Conservation (phyloP, 306 rosid species). For the Vigna mungo region DNA sequence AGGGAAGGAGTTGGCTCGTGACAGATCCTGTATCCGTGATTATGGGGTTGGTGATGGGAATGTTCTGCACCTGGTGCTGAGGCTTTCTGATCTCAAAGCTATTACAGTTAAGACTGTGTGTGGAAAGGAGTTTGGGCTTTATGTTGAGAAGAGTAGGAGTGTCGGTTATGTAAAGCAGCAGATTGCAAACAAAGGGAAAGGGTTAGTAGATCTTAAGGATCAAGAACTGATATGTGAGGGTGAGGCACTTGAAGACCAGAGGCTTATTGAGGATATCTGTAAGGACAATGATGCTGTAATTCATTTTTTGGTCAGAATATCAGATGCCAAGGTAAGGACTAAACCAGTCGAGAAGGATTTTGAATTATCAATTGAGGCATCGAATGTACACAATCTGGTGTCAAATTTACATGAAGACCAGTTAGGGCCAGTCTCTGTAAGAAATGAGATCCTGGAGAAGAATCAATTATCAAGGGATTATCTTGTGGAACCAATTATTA, state of each 20-base stretch:
- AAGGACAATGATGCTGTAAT: slow-evolving; percentile 58
- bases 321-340: slow-evolving; percentile 67
- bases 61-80: slow-evolving; percentile 67
- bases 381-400: slow-evolving; percentile 36
- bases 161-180: slow-evolving; percentile 77
- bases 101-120: slow-evolving; percentile 67
- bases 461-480: slow-evolving; percentile 45
- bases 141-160: slow-evolving; percentile 71
- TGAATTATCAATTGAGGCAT: slow-evolving; percentile 69
- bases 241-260: slow-evolving; percentile 79
- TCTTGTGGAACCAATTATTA: slow-evolving; percentile 67
- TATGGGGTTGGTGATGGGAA: slow-evolving; percentile 79
- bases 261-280: slow-evolving; percentile 71
- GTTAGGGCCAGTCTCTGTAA: slow-evolving; percentile 41
- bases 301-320: slow-evolving; percentile 65
- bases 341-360: slow-evolving; percentile 66
- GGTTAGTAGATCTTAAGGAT: slow-evolving; percentile 60
- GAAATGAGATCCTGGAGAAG: slow-evolving; percentile 44
- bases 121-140: slow-evolving; percentile 73
- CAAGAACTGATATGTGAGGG: slow-evolving; percentile 74
- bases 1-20: slow-evolving; percentile 78
- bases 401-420: slow-evolving; percentile 37
- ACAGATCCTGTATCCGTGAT: slow-evolving; percentile 63
- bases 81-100: slow-evolving; percentile 73
- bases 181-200: slow-evolving; percentile 64